These are phyloP conservation scores for Euptelea pleiosperma DNA, from an alignment of 164 flowering plant species.

Conservation along the genomic window DNA sequence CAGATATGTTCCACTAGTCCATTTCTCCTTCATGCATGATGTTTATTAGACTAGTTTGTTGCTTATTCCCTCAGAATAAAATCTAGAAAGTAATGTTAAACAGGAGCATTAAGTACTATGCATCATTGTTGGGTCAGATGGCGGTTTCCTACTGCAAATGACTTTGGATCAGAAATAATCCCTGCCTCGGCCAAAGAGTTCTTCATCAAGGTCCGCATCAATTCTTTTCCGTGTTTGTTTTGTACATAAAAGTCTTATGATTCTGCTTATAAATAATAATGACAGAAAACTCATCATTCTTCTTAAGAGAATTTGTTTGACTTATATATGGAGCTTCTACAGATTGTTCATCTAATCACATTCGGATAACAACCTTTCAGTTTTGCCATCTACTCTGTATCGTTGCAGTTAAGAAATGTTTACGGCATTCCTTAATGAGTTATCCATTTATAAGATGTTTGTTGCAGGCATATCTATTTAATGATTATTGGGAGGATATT, in stretches of 20 bases:
- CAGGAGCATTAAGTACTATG: slow-evolving; percentile 8
- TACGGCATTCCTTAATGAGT: neutral
- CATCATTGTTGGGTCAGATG: slow-evolving; percentile 53
- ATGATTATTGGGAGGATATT: slow-evolving; percentile 98
- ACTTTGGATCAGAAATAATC: slow-evolving; percentile 93
- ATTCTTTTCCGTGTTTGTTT: neutral
- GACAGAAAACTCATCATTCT: neutral
- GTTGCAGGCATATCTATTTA: slow-evolving; percentile 85
- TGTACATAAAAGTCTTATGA: too few species aligned
- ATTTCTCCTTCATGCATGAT: neutral
- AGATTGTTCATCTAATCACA: neutral
- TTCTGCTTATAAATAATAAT: neutral
- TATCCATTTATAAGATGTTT: slow-evolving; percentile 17
- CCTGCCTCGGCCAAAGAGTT: slow-evolving; percentile 87
- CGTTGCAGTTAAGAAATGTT: neutral
- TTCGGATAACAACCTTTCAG: neutral
- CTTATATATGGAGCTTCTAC: slow-evolving; percentile 3
- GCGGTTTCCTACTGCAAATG: slow-evolving; percentile 95
- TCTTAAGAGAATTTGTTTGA: neutral
- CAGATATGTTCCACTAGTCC: too few species aligned
- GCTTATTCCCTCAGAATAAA: neutral
- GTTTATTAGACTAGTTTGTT: neutral
- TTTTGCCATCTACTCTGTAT: too few species aligned
- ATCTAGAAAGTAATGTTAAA: slow-evolving; percentile 7
- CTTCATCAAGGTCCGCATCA: slow-evolving; percentile 46